Base-by-base conservation (phyloP, 257 asterid genomes). In the Nicotiana undulata region DNA sequence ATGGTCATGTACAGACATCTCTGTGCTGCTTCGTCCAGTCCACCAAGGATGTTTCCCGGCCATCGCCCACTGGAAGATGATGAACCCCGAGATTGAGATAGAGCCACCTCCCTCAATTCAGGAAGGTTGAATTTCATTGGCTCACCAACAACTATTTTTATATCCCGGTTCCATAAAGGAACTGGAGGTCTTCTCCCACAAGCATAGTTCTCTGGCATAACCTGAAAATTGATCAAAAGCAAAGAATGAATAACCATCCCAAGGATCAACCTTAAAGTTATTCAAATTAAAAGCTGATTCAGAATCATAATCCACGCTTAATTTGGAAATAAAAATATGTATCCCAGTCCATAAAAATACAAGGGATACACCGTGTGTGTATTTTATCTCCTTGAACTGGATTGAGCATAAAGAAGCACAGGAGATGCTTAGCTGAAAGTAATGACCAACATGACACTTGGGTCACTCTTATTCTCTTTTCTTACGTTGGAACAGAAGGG, bases 151-250 rank as follows among this genome's bases (percentile, higher is more conserved):
- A 84, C 85, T 81, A 94, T 90, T 31, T 85, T 84, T 29, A 94
- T 90, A 53, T 94, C 89, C 87, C 65, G 89, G 82, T 89, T 88
- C 56, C 91, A 90, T 88, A 96, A 84, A 51, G 99, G 98, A n/a
- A 96, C 70, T 63, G 85, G 97, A 63, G 96, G 98, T 80, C 90
- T 86, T 85, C 87, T 90, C 26, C 92, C 96, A 82, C 89, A 91
- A 82, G 90, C 89, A 77, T 91, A 93, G 17, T 89, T 89, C 89
- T 95, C 99, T 0, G 98, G 99, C 99, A 95, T 93, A 61, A 95
- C 97, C 99, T 95, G 91, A 56, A 84, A 84, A 82, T 34, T 61
- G 16, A 63, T 22, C 61, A 60, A 6, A 6, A 16, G 0, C 61
- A 75, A n/a, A 63, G 6, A 74, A 80, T 66, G 59, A 7, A 9